Conservation (phyloP, 192 early-diverging fungal species). For the Entomortierella chlamydospora region DNA sequence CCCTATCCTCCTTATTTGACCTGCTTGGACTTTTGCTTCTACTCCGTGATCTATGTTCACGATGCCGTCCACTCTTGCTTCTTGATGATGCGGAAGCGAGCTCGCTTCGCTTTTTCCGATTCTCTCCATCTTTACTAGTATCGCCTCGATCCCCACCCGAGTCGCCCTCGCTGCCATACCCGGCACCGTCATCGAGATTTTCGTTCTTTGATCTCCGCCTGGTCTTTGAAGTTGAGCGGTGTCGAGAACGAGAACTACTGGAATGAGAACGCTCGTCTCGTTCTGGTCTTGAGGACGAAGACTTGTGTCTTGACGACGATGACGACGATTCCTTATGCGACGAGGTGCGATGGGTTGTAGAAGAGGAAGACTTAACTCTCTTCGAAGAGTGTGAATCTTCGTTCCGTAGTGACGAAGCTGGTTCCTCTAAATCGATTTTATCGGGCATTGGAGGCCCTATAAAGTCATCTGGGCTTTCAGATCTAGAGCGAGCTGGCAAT, state of each 20-base stretch:
- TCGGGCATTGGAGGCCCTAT: neutral
- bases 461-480: conserved; percentile 5
- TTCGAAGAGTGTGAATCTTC: conserved; percentile 4
- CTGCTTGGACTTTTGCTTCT: conserved; percentile 20
- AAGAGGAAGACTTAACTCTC: neutral
- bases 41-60: conserved; percentile 13
- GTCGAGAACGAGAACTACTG: neutral
- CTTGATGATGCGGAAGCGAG: conserved; percentile 7
- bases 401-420: neutral
- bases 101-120: neutral
- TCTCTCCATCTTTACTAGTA: neutral
- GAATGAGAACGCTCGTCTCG: neutral
- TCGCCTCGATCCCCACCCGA: neutral
- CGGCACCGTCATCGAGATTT: neutral
- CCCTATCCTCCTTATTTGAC: conserved; percentile 6
- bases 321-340: conserved; percentile 11
- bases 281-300: conserved; percentile 15
- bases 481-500: neutral
- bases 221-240: conserved; percentile 7
- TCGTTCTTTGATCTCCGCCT: neutral
- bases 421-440: neutral
- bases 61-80: conserved; percentile 9
- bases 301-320: conserved; percentile 12
- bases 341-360: neutral
- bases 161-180: neutral